Conservation (phyloP, 495 filamentous ascomycete species). For the Bathelium albidoporum region DNA sequence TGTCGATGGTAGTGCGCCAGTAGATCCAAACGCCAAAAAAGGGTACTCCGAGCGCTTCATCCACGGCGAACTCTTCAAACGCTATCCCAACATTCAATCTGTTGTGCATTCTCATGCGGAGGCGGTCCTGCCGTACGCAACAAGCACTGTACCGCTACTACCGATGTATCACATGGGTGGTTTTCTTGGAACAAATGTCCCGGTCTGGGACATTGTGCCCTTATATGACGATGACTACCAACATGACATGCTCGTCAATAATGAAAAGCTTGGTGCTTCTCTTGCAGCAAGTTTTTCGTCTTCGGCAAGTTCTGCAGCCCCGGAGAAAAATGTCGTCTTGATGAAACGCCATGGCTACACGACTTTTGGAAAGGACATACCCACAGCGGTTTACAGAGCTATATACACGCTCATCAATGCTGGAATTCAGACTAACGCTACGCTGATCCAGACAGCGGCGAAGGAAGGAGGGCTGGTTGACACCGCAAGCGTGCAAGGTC, state of each 20-base stretch:
- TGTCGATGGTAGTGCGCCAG: background rate
- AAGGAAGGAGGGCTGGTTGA: background rate
- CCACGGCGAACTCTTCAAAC: constrained; percentile 20
- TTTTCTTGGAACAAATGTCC: background rate
- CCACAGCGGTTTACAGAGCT: background rate
- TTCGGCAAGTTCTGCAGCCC: background rate
- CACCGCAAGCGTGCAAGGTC: background rate
- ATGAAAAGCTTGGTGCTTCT: constrained; percentile 1
- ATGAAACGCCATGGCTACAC: constrained; percentile 2
- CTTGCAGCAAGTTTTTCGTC: background rate
- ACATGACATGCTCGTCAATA: constrained; percentile 1
- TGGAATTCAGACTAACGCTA: background rate
- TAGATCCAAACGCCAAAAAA: background rate
- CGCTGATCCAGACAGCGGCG: background rate
- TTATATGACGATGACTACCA: background rate
- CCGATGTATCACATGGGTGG: background rate
- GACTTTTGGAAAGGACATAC: background rate
- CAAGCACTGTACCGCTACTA: background rate
- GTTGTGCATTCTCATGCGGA: background rate
- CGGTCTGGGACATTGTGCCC: background rate
- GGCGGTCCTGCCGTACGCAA: background rate
- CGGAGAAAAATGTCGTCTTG: background rate
- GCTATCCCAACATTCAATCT: constrained; percentile 6
- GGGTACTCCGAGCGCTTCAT: constrained; percentile 3
- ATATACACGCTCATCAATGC: constrained; percentile 1